Evolutionary conservation across 176 grass and related monocot genomes (phyloP), one percentile per base, ranked within the genome.

Genomic region (Luzula sylvatica): DNA sequence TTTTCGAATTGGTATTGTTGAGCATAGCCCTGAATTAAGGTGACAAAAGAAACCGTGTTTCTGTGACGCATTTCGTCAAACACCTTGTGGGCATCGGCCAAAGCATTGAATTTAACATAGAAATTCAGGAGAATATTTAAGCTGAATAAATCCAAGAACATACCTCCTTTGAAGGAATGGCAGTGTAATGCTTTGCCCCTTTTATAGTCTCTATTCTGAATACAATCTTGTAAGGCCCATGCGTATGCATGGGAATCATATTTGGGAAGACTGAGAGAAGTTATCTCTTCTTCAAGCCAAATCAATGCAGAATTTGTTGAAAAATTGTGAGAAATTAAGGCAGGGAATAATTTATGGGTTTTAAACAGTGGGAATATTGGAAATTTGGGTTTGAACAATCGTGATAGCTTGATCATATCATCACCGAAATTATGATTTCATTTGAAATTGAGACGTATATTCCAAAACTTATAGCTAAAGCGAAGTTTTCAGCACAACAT

Each of bases 11-110:
- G 19, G 11, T 47, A 7, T 7, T 35, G 30, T 25, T 20, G 9
- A 49, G 28, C 11, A 16, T 30, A 55, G 50, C 52, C 51, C 9
- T 75, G 69, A 19, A 75, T 67, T 43, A 75, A 52, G 20, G 60
- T 58, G 26, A 75, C 61, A 67, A 67, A 75, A 53, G 69, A 72
- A 27, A 67, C 61, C 54, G 55, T 58, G 32, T 67, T 67, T 67
- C 72, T 66, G 2, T 53, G 23, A 50, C 18, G 26, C 52, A 75
- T 65, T 67, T 66, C 61, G 23, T 38, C 72, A 44, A 67, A 75
- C 61, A 67, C 21, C 21, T 58, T 52, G 12, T 43, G 8, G 13
- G 72, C 43, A 47, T 51, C 49, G 1, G 14, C 41, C 5, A 65
- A 8, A 19, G 40, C 29, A 58, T 42, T 42, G 38, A 49, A 51